phyloP scores from a whole-genome alignment of 202 grass and related monocot species.

The Digitaria exilis region DNA sequence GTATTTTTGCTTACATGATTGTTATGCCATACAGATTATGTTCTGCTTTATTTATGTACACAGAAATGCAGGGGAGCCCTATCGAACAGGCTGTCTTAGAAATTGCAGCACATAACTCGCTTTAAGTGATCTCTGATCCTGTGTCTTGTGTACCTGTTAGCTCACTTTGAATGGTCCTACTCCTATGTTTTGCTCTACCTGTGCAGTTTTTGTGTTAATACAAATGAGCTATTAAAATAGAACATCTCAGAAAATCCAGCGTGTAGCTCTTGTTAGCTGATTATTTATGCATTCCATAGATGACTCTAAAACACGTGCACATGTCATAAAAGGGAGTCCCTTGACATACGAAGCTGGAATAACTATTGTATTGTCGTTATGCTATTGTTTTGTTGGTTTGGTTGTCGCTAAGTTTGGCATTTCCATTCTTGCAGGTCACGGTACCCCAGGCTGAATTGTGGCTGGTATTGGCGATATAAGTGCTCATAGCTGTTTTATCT shows the following conservation, averaged over 20 bases:
- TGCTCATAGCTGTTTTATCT: constrained; percentile 57
- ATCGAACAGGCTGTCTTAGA: neutral
- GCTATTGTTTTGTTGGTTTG: constrained; percentile 30
- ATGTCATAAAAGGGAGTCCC: constrained; percentile 3
- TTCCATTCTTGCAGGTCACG: constrained; percentile 66
- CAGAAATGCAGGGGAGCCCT: neutral
- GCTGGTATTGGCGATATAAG: constrained; percentile 58
- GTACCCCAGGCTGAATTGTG: constrained; percentile 54
- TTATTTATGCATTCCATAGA: constrained; percentile 21
- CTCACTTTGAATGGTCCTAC: neutral
- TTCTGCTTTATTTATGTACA: neutral
- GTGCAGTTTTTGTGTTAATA: neutral
- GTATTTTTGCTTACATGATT: neutral
- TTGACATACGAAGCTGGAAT: neutral
- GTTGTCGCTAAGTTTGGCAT: constrained; percentile 42
- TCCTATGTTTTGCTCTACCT: neutral
- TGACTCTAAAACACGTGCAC: neutral
- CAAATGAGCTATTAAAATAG: constrained; percentile 1
- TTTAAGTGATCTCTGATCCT: neutral
- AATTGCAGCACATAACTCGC: neutral
- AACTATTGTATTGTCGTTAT: constrained; percentile 16
- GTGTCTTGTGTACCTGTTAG: neutral
- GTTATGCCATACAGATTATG: neutral
- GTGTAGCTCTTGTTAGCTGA: neutral
- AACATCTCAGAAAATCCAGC: constrained; percentile 9